Evolutionary conservation across 2,329 filamentous ascomycete species (phyloP).

Genomic region (Monosporascus sp.): DNA sequence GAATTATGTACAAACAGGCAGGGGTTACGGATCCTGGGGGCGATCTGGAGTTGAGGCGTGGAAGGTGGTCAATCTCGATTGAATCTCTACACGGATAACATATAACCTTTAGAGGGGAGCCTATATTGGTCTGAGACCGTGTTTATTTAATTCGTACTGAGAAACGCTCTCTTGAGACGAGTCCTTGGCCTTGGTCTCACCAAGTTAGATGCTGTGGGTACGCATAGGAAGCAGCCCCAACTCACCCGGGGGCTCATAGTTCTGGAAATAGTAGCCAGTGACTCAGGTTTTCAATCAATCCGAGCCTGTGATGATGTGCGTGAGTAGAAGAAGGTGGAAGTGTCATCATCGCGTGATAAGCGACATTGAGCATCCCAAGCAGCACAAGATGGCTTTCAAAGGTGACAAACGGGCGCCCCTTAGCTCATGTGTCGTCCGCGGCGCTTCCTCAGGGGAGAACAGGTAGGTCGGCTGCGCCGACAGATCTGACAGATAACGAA

Average conservation of each 20-base stretch:
- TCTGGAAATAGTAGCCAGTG: not conserved
- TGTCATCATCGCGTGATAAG: not conserved
- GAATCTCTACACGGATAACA: constrained; percentile 14
- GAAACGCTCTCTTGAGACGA: not conserved
- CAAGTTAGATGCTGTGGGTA: not conserved
- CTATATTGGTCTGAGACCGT: constrained; percentile 13
- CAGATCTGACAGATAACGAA: constrained; percentile 9
- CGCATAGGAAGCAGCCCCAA: not conserved
- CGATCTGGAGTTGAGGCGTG: constrained; percentile 12
- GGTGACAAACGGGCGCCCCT: not conserved
- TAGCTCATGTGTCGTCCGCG: constrained; percentile 1
- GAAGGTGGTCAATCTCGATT: constrained; percentile 16
- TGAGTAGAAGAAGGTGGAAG: not conserved
- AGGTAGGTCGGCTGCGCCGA: constrained; percentile 1
- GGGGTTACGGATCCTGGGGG: constrained; percentile 6
- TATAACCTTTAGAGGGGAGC: constrained; percentile 5
- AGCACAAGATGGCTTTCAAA: not conserved
- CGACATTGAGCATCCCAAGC: not conserved
- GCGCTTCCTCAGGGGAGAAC: not conserved
- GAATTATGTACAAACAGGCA: constrained; percentile 11
- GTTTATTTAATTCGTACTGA: constrained; percentile 8
- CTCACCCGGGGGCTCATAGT: not conserved
- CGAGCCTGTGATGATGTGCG: not conserved
- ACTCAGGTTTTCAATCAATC: not conserved
- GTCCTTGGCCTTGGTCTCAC: not conserved